Conservation (phyloP, 2,329 filamentous ascomycete genomes). For the Colletotrichum coccodes region DNA sequence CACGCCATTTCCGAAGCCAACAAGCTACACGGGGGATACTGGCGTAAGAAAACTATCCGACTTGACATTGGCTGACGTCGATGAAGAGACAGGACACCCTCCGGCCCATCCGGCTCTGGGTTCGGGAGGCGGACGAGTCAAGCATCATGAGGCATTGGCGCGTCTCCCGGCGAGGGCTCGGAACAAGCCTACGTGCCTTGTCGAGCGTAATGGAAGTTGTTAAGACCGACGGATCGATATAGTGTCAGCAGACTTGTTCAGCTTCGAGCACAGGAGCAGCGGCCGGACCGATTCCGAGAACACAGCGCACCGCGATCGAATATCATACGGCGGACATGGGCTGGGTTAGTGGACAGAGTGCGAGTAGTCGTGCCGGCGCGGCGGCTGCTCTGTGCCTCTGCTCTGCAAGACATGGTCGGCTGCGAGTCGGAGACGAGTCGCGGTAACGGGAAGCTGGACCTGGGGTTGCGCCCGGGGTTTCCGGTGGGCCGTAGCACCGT, state of each 20-base stretch:
- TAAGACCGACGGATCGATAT: neutral
- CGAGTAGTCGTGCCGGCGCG: neutral
- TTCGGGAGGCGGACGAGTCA: neutral
- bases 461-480: conserved; percentile 1
- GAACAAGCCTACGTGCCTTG: neutral
- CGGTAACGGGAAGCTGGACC: conserved; percentile 5
- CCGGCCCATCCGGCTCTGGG: neutral
- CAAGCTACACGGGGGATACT: neutral
- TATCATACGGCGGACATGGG: neutral
- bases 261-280: neutral
- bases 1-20: neutral
- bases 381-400: neutral
- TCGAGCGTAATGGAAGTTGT: neutral
- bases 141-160: neutral
- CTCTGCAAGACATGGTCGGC: neutral
- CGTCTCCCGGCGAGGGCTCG: conserved; percentile 1
- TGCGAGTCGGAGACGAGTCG: conserved; percentile 1
- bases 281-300: neutral
- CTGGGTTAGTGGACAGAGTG: neutral
- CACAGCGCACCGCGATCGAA: neutral
- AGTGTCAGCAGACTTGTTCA: neutral
- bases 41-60: neutral
- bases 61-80: neutral
- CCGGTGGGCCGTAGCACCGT: too few relatives aligned
- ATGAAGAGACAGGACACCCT: conserved; percentile 4